Conservation (phyloP, 148 eudicot species). For the Silene latifolia region DNA sequence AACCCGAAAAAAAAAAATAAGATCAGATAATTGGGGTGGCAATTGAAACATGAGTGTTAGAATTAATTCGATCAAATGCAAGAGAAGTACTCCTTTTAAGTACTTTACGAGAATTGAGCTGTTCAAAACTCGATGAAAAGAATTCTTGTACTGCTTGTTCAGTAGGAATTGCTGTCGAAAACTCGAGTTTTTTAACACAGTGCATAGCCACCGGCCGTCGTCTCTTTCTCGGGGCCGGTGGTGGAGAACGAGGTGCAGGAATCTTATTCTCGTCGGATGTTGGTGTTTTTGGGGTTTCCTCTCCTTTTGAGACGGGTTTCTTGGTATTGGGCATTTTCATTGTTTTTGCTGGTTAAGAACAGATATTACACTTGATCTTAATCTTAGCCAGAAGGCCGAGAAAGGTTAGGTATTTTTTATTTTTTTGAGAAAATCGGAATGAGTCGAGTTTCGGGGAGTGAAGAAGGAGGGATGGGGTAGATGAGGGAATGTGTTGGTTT, state of each 20-base stretch:
- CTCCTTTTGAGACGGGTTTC: neutral
- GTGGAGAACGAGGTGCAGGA: constrained; percentile 24
- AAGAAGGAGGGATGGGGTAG: no score
- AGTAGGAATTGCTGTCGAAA: constrained; percentile 12
- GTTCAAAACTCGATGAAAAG: constrained; percentile 24
- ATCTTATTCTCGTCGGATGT: constrained; percentile 24
- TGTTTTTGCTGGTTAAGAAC: no score
- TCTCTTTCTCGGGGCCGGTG: constrained; percentile 29
- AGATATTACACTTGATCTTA: no score
- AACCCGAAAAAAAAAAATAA: neutral
- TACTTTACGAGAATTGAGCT: constrained; percentile 20
- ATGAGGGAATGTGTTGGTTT: neutral
- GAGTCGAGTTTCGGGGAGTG: no score
- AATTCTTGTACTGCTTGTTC: constrained; percentile 27
- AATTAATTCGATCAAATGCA: neutral
- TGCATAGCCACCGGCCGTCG: constrained; percentile 15
- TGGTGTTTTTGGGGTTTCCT: constrained; percentile 20
- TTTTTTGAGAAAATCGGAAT: no score
- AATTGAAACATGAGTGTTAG: neutral
- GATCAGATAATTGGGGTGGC: neutral
- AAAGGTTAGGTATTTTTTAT: no score
- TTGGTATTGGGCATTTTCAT: no score
- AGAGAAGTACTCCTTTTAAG: constrained; percentile 22
- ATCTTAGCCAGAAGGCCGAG: no score
- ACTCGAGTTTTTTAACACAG: constrained; percentile 26